Base-by-base conservation (phyloP, 139 green algal genomes). In the Tetradesmus lagerheimii region DNA sequence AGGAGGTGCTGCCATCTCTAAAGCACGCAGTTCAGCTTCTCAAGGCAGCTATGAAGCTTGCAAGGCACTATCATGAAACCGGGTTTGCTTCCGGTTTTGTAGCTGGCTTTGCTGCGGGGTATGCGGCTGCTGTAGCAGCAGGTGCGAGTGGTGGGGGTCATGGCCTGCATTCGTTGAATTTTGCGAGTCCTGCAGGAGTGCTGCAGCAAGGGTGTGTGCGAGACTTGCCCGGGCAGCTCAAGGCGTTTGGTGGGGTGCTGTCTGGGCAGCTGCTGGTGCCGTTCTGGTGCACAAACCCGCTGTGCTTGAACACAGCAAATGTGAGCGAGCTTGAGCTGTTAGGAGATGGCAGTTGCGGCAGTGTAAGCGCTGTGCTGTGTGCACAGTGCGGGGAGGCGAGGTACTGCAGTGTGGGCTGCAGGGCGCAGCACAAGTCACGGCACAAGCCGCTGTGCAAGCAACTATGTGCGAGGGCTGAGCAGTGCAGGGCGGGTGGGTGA, bases 31-130 rank as follows among this genome's bases (percentile, higher is more conserved):
- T 62, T 35, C 82, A 87, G 35, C 82, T 87, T 18, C 64, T 43
- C 23, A 76, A 77, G 45, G 81, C 81, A 20, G 81, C 81, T 27
- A 47, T 87, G 23, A 87, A 87, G 34, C 82, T 87, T 2, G 82
- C 37, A 5, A 31, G 82, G 9, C 82, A 87, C 35, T 78, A 64
- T 53, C 50, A 77, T 82, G 84, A 80, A 16, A 50, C 84, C 9
- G 84, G 64, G 0, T 80, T 64, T 71, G 39, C 84, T 8, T 43
- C 34, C 2, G 84, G 41, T 27, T 81, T 81, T 50, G 84, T 67
- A 89, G 84, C 67, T 67, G 66, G 84, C 6, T 89, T 81, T 67
- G 66, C 84, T 47, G 66, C 66, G 1, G 41, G 41, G 1, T 81
- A 34, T 31, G 84, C 84, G 34, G 66, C 66, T 31, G 66, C 66